Percentiles rank a stretch among this genome's conserved stretches.
phyloP scores from a whole-genome alignment of 129 eudicot species.

The Smallanthus sonchifolius region DNA sequence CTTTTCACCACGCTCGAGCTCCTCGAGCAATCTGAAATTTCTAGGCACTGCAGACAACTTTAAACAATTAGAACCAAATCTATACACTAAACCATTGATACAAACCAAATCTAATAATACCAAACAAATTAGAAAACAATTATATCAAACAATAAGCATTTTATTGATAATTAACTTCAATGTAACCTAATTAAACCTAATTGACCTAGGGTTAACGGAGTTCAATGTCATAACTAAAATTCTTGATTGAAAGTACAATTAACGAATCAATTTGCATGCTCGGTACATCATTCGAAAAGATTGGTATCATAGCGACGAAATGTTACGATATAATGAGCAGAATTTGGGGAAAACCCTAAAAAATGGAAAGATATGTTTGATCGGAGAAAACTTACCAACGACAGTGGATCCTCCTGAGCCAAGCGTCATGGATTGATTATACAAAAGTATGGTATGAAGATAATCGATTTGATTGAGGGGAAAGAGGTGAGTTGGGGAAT shows the following conservation, averaged over 20 bases:
- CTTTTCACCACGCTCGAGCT: conserved; percentile 90
- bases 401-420: conserved; percentile 92
- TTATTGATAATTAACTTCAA: neutral
- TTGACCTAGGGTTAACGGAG: conserved; percentile 11
- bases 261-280: conserved; percentile 7
- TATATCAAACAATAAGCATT: neutral
- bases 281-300: neutral
- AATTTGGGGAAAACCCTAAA: neutral
- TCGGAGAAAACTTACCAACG: conserved; percentile 41
- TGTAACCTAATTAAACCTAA: neutral
- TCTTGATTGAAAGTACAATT: neutral
- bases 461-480: conserved; percentile 31
- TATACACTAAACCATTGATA: neutral
- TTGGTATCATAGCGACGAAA: conserved; percentile 2
- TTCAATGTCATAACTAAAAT: neutral
- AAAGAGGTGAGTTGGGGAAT: conserved; percentile 18
- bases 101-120: neutral
- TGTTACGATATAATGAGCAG: neutral
- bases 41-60: conserved; percentile 63
- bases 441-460: neutral
- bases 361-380: conserved; percentile 2
- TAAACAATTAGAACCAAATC: conserved; percentile 1
- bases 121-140: conserved; percentile 9
- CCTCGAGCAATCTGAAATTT: conserved; percentile 86
- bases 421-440: conserved; percentile 52